Evolutionary conservation across 2,329 filamentous ascomycete species (phyloP).

Genomic region (Phoma sp.): DNA sequence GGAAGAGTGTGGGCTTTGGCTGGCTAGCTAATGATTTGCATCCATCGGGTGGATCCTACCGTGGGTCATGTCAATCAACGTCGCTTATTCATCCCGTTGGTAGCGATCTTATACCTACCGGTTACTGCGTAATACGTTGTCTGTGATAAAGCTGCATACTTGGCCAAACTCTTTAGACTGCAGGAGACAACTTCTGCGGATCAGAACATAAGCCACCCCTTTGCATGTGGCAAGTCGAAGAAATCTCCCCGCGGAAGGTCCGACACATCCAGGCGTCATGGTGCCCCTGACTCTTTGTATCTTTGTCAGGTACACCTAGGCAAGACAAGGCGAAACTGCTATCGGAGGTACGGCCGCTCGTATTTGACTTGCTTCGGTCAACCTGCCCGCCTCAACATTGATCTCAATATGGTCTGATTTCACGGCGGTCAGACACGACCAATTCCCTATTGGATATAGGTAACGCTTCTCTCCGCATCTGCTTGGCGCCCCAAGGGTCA

Average conservation of each 20-base stretch:
- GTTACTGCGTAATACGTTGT: neutral
- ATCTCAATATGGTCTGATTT: constrained; percentile 3
- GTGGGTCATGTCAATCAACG: constrained; percentile 9
- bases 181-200: neutral
- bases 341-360: constrained; percentile 1
- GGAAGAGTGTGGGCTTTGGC: neutral
- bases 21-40: constrained; percentile 9
- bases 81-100: neutral
- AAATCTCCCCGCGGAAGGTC: neutral
- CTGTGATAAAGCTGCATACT: neutral
- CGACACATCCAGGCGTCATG: neutral
- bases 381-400: constrained; percentile 1
- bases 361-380: neutral
- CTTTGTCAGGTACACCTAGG: neutral
- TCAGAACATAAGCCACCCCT: neutral
- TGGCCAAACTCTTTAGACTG: neutral
- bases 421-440: neutral
- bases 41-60: constrained; percentile 4
- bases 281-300: constrained; percentile 6
- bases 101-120: neutral
- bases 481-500: constrained; percentile 5
- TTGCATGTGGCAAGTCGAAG: neutral
- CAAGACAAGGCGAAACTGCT: constrained; percentile 4
- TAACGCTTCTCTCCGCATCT: constrained; percentile 1
- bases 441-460: neutral